Percentiles rank a stretch among this genome's conserved stretches.
phyloP scores from a whole-genome alignment of 495 filamentous ascomycete genomes.

The Penicillium simplicissimum region DNA sequence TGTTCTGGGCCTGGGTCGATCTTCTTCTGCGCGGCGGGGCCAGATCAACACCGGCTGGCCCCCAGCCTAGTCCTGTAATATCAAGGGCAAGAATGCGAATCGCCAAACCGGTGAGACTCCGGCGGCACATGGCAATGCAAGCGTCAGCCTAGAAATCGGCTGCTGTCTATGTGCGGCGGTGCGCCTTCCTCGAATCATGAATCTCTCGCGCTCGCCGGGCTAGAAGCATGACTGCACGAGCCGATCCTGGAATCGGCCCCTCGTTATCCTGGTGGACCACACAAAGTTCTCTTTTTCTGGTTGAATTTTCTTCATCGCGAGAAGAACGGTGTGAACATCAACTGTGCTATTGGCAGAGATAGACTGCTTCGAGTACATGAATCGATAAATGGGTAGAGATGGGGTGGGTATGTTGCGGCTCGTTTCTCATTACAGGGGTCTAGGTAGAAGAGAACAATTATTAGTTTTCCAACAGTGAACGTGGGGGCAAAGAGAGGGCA shows the following conservation, averaged over 20 bases:
- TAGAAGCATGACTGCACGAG: background rate
- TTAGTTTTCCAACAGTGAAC: slow-evolving; percentile 1
- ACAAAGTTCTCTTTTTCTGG: slow-evolving; percentile 4
- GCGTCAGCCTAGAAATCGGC: background rate
- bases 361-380: background rate
- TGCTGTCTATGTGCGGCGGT: background rate
- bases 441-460: slow-evolving; percentile 20
- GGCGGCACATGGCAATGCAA: background rate
- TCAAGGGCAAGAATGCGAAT: background rate
- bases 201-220: background rate
- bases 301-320: background rate
- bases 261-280: slow-evolving; percentile 4
- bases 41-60: background rate
- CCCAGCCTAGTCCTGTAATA: background rate
- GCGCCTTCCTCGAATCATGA: background rate
- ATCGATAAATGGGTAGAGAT: slow-evolving; percentile 13
- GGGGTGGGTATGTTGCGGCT: slow-evolving; percentile 28
- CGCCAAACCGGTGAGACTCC: background rate
- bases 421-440: slow-evolving; percentile 42
- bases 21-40: background rate
- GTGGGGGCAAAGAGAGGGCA: background rate
- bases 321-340: background rate
- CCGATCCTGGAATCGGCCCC: background rate
- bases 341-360: background rate
- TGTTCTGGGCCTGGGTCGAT: background rate